phyloP scores from a whole-genome alignment of 2,329 filamentous ascomycete species.

The Aspergillus terreus region DNA sequence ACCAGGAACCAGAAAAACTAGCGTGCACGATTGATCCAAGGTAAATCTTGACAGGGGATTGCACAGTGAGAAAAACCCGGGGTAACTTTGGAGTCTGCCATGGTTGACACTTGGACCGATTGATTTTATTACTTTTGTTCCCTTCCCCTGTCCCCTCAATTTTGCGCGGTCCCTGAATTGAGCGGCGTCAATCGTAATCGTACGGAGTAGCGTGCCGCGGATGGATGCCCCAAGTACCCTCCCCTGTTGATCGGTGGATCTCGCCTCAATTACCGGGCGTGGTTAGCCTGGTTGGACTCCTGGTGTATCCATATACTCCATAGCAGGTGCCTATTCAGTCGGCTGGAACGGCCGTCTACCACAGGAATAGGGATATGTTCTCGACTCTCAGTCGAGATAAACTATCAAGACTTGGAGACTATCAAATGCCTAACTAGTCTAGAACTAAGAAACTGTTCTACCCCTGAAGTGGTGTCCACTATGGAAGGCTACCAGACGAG shows the following conservation, averaged over 20 bases:
- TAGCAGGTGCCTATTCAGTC: neutral
- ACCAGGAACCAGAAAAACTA: neutral
- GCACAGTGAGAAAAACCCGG: neutral
- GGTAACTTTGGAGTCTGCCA: neutral
- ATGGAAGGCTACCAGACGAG: no score
- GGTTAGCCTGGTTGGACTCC: neutral
- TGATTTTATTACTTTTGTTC: neutral
- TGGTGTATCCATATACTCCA: neutral
- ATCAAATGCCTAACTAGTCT: no score
- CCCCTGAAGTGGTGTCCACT: no score
- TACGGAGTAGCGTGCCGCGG: neutral
- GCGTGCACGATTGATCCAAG: neutral
- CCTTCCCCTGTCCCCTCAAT: neutral
- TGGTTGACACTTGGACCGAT: neutral
- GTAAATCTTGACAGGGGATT: neutral
- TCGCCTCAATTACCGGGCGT: constrained; percentile 3
- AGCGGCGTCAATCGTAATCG: neutral
- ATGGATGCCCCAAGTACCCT: neutral
- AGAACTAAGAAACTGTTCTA: no score
- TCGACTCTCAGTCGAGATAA: no score
- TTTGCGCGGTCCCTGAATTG: neutral
- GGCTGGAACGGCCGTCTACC: no score
- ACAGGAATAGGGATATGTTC: no score
- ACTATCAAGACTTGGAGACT: no score
- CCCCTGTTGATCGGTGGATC: constrained; percentile 22